Percentiles rank a stretch among this genome's conserved stretches.
Evolutionary conservation across 805 yeast species (phyloP).

Genomic region (Zygoascus tannicola): DNA sequence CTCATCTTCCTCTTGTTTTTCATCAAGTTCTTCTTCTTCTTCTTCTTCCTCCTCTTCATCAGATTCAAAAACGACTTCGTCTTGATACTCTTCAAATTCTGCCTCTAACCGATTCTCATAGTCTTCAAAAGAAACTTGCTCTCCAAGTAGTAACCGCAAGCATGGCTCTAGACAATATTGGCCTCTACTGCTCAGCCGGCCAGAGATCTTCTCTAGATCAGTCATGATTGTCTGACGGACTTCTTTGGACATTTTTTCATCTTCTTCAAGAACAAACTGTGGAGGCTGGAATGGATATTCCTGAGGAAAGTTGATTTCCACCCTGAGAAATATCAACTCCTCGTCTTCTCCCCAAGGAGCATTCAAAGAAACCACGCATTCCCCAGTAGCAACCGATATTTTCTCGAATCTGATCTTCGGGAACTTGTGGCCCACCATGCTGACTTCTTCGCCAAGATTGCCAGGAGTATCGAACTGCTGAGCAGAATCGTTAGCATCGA

Average conservation of each 20-base stretch:
- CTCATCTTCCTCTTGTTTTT: slow-evolving; percentile 25
- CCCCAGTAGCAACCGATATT: slow-evolving; percentile 82
- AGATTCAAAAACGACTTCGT: slow-evolving; percentile 4
- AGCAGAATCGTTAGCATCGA: slow-evolving; percentile 9
- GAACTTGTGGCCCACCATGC: slow-evolving; percentile 77
- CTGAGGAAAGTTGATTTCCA: slow-evolving; percentile 61
- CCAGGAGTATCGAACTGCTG: slow-evolving; percentile 31
- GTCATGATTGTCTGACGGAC: slow-evolving; percentile 43
- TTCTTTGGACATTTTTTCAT: slow-evolving; percentile 50
- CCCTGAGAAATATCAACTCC: slow-evolving; percentile 53
- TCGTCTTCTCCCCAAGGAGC: slow-evolving; percentile 64
- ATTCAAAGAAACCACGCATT: slow-evolving; percentile 59
- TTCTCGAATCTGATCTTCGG: slow-evolving; percentile 81
- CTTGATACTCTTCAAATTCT: slow-evolving; percentile 5
- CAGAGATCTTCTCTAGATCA: slow-evolving; percentile 47
- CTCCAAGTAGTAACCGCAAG: slow-evolving; percentile 72
- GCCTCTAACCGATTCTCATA: slow-evolving; percentile 21
- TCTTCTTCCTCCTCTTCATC: slow-evolving; percentile 4
- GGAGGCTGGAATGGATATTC: slow-evolving; percentile 61
- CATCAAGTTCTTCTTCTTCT: slow-evolving; percentile 5
- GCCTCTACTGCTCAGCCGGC: slow-evolving; percentile 45
- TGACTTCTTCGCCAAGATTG: slow-evolving; percentile 86
- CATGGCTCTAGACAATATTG: slow-evolving; percentile 74
- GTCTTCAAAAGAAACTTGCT: slow-evolving; percentile 26
- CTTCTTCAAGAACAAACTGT: slow-evolving; percentile 63